phyloP scores from a whole-genome alignment of 2,329 filamentous ascomycete species.

The Phialemonium atrogriseum region DNA sequence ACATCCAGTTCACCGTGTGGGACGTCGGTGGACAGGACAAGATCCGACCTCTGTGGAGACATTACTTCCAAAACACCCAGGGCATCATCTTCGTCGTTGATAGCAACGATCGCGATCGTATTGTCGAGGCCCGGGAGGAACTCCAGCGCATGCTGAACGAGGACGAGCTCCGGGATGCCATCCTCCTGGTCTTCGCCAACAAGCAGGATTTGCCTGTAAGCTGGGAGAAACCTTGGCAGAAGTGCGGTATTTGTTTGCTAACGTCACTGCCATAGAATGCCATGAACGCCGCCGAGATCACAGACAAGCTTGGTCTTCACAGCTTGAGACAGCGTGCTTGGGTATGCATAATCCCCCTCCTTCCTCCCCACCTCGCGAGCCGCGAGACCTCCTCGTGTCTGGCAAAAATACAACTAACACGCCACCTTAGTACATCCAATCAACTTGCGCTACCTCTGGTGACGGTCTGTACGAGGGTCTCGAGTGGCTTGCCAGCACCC shows the following conservation, averaged over 20 bases:
- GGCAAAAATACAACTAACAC: slow-evolving; percentile 5
- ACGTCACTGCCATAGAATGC: slow-evolving; percentile 60
- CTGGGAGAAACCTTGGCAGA: slow-evolving; percentile 4
- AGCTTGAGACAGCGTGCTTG: slow-evolving; percentile 96
- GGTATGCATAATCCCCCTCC: slow-evolving; percentile 63
- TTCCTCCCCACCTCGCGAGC: not conserved
- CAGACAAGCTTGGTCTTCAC: slow-evolving; percentile 99
- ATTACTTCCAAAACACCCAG: slow-evolving; percentile 99
- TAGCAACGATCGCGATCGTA: slow-evolving; percentile 96
- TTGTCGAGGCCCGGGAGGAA: slow-evolving; percentile 94
- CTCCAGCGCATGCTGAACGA: slow-evolving; percentile 98
- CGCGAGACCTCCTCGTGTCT: too few species aligned
- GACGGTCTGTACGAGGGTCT: slow-evolving; percentile 99
- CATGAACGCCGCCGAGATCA: slow-evolving; percentile 99
- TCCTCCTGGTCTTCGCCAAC: slow-evolving; percentile 97
- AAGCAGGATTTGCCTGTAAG: slow-evolving; percentile 98
- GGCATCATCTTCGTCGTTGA: slow-evolving; percentile 99
- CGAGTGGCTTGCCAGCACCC: slow-evolving; percentile 79
- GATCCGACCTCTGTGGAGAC: slow-evolving; percentile 98
- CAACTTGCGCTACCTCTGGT: slow-evolving; percentile 96
- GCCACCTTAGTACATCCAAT: slow-evolving; percentile 82
- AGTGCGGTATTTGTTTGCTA: slow-evolving; percentile 14
- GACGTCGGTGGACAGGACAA: slow-evolving; percentile 99
- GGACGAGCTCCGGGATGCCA: slow-evolving; percentile 94
- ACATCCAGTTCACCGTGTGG: slow-evolving; percentile 99